Base-by-base conservation (phyloP, 805 yeast genomes). In the Vanderwaltozyma verrucispora region DNA sequence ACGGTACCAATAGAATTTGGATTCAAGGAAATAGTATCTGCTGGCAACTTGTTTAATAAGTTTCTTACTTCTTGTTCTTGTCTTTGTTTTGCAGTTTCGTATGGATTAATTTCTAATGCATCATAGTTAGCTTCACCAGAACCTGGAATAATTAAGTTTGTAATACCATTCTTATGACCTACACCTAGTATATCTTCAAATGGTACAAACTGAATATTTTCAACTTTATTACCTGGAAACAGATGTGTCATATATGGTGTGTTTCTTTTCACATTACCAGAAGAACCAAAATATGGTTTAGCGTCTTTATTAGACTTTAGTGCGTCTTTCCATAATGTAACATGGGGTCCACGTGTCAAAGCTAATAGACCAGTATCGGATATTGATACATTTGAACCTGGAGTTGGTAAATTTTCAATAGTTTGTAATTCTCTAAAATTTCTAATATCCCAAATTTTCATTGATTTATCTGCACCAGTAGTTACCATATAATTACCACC, bases 111-210 rank as follows among this genome's bases (percentile, higher is more conserved):
- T 63, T 92, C 98, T 58, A 87, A 62, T 3, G 97, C 87, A 66
- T 92, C 98, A 59, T 75, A 87, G 63, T 92, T 92, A 44, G 98
- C 96, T 65, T 92, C 98, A 67, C 98, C 98, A 30, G 96, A 69
- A 19, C 98, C 98, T 29, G 98, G 98, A 41, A 92, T 71, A 48
- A 92, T 80, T 42, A 92, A 49, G n/a, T 92, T 78, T n/a, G 80
- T 73, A 29, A 87, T 69, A 32, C 96, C 95, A 1, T 64, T 61
- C 35, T 73, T 68, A 56, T 86, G 94, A 2, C 96, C 96, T 10
- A 82, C 74, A 19, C 96, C 95, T 18, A 92, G 67, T n/a, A 89
- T 67, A 82, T 92, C 98, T 65, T 92, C 98, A 61, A 80, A 92
- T 12, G 98, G 98, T 28, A 89, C 94, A 56, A 80, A 87, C 51